These are phyloP conservation scores for Torulaspora delbrueckii DNA, from an alignment of 805 yeast genomes.

Conservation along the genomic window DNA sequence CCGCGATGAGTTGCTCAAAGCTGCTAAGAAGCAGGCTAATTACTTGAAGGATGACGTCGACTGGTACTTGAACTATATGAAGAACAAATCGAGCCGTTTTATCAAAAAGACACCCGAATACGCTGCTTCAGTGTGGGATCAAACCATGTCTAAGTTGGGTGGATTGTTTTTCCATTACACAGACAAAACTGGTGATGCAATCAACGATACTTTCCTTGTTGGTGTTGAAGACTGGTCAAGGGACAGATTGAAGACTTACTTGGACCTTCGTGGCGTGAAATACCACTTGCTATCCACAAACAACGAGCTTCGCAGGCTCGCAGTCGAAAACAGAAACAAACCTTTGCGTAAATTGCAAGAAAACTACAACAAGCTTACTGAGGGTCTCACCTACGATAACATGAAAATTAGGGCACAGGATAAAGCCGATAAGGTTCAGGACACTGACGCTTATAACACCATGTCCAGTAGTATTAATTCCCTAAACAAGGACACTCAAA, in stretches of 20 bases:
- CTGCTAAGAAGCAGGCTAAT: constrained; percentile 36
- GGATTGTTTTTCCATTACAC: constrained; percentile 16
- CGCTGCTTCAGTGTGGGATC: constrained; percentile 26
- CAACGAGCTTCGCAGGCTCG: constrained; percentile 39
- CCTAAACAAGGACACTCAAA: constrained; percentile 15
- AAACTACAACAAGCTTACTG: constrained; percentile 31
- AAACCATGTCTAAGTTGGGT: constrained; percentile 13
- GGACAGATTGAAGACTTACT: constrained; percentile 40
- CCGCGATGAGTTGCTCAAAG: constrained; percentile 35
- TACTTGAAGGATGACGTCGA: constrained; percentile 39
- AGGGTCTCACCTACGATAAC: constrained; percentile 39
- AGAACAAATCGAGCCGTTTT: constrained; percentile 35
- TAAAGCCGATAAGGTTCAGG: constrained; percentile 14
- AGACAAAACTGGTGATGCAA: constrained; percentile 33
- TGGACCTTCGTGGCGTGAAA: constrained; percentile 40
- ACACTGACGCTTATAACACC: constrained; percentile 12
- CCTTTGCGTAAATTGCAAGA: constrained; percentile 33
- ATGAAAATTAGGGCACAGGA: constrained; percentile 38
- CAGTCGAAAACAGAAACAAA: constrained; percentile 36
- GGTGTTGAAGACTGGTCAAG: constrained; percentile 47
- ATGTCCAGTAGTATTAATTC: constrained; percentile 10
- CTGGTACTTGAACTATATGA: constrained; percentile 34
- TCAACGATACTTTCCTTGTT: constrained; percentile 44
- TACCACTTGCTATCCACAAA: constrained; percentile 40
- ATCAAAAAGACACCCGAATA: constrained; percentile 35